phyloP scores from a whole-genome alignment of 495 filamentous ascomycete species.

The Aspergillus affinis region DNA sequence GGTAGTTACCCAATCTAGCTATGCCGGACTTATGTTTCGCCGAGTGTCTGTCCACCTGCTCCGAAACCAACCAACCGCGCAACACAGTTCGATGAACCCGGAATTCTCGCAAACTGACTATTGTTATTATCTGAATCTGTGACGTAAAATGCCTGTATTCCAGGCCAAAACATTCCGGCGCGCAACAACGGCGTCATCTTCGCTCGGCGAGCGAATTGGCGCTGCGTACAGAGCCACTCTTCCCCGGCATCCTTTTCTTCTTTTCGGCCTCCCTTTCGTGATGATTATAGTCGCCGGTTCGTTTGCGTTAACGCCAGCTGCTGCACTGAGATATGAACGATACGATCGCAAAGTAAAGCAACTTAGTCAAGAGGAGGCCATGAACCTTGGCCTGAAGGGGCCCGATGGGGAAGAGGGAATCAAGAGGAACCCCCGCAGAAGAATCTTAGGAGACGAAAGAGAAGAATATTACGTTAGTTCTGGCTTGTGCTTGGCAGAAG shows the following conservation, averaged over 20 bases:
- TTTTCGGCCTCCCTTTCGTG: conserved; percentile 96
- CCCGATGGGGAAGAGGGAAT: conserved; percentile 46
- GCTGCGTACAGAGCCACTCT: conserved; percentile 72
- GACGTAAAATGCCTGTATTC: conserved; percentile 66
- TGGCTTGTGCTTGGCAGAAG: background rate
- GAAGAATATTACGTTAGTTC: conserved; percentile 93
- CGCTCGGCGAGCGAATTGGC: conserved; percentile 63
- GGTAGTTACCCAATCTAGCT: conserved; percentile 8
- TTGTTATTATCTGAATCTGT: background rate
- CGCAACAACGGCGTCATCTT: conserved; percentile 43
- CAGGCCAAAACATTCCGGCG: conserved; percentile 68
- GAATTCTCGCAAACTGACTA: background rate
- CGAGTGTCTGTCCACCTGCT: background rate
- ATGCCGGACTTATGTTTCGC: conserved; percentile 19
- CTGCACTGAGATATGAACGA: conserved; percentile 88
- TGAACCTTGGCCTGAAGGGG: conserved; percentile 67
- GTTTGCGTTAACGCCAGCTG: conserved; percentile 91
- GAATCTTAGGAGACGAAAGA: conserved; percentile 57
- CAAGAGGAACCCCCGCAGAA: conserved; percentile 45
- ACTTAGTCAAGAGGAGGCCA: conserved; percentile 73
- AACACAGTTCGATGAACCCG: too few relatives aligned
- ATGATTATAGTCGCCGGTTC: conserved; percentile 88
- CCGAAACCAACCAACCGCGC: too few relatives aligned
- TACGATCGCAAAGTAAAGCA: conserved; percentile 84
- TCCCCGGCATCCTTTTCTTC: conserved; percentile 76